Base-by-base conservation (phyloP, 768 basidiomycete genomes). In the Tephrocybe sp. region DNA sequence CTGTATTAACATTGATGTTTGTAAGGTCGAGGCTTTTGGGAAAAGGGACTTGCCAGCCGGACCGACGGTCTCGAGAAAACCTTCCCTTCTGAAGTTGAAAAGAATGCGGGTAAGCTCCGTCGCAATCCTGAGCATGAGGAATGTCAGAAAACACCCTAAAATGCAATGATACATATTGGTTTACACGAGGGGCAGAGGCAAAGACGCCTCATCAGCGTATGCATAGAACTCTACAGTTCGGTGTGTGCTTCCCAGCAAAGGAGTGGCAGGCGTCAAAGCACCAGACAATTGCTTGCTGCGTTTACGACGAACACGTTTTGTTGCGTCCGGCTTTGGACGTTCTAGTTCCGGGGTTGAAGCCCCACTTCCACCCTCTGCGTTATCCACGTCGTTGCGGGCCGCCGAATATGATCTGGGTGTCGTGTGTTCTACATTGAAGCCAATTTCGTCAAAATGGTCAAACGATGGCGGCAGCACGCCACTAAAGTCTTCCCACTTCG, bases 11-110 rank as follows among this genome's bases (percentile, higher is more conserved):
- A n/a, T n/a, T n/a, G n/a, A n/a, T n/a, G n/a, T n/a, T n/a, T n/a
- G n/a, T n/a, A n/a, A n/a, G n/a, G n/a, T n/a, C n/a, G n/a, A n/a
- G n/a, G n/a, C n/a, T n/a, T n/a, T n/a, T 4, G 32, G 36, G 33
- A 25, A 46, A 26, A 43, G 36, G 32, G 11, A 62, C 71, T 65
- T 64, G 83, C 91, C 86, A 24, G 94, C 93, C 11, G 93, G 93
- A 28, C 95, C 95, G 54, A 95, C 85, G 15, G 86, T 86, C 66
- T 97, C 95, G 45, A 98, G 68, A 50, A 85, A 85, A 1, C 92
- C 93, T 58, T 90, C 85, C 32, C 86, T 75, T 62, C 85, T 83
- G 68, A 90, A 94, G 46, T 70, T 70, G 66, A 90, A 93, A 38
- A 95, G 65, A 24, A 76, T 66, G 39, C 83, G 72, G 17, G 80